These are phyloP conservation scores for Crucibulum laeve DNA, from an alignment of 768 basidiomycete species.

Conservation along the genomic window DNA sequence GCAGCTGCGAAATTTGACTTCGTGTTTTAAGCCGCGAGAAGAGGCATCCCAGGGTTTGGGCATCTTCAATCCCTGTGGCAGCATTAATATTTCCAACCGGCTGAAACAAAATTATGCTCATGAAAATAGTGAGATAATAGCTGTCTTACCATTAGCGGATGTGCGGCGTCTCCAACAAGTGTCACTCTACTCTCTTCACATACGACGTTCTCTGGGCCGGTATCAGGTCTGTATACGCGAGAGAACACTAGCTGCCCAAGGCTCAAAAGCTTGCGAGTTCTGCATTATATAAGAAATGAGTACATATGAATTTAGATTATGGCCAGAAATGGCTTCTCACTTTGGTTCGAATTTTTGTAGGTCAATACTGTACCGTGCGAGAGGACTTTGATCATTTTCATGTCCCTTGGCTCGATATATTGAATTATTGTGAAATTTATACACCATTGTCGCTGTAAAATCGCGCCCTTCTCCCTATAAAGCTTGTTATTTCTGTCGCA, in stretches of 20 bases:
- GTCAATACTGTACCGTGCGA: conserved; percentile 30
- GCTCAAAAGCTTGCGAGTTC: conserved; percentile 28
- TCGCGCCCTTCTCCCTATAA: conserved; percentile 20
- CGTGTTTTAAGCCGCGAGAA: conserved; percentile 45
- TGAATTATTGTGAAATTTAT: conserved; percentile 13
- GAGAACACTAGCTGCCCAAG: conserved; percentile 22
- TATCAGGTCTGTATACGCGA: conserved; percentile 22
- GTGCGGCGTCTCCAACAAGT: conserved; percentile 59
- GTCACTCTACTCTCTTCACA: conserved; percentile 43
- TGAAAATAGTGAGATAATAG: not conserved
- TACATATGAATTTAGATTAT: not conserved
- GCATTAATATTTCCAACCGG: conserved; percentile 51
- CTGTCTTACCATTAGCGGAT: conserved; percentile 43
- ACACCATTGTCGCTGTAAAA: conserved; percentile 20
- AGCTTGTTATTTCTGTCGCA: not conserved
- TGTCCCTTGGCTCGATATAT: conserved; percentile 16
- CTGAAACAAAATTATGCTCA: conserved; percentile 21
- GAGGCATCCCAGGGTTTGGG: conserved; percentile 53
- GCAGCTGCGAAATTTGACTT: conserved; percentile 45
- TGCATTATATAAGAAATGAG: conserved; percentile 6
- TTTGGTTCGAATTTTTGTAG: conserved; percentile 28
- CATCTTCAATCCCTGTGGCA: conserved; percentile 57
- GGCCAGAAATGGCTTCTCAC: conserved; percentile 13
- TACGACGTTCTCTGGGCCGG: conserved; percentile 40
- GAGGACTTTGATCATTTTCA: conserved; percentile 18